A percentile compares a stretch with the other conserved stretches of the same genome.
These are phyloP conservation scores for Dendrothele bispora DNA, from an alignment of 768 basidiomycete species.

Conservation along the genomic window DNA sequence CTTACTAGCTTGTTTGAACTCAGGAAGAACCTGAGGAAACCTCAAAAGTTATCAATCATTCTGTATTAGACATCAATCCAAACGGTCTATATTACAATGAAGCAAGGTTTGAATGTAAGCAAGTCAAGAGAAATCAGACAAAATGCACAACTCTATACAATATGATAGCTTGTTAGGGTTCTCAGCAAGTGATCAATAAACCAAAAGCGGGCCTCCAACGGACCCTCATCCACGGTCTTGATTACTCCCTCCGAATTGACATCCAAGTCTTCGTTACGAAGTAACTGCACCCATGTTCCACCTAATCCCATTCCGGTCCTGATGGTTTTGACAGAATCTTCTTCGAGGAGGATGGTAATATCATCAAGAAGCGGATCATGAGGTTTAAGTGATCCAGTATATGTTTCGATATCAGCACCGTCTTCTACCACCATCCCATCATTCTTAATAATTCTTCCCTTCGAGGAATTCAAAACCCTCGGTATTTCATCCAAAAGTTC, in stretches of 20 bases:
- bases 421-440: slow-evolving; percentile 2
- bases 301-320: slow-evolving; percentile 58
- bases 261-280: slow-evolving; percentile 29
- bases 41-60: too few relatives aligned
- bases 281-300: slow-evolving; percentile 71
- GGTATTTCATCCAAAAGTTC: slow-evolving; percentile 7
- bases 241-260: slow-evolving; percentile 11
- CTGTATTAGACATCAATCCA: too few relatives aligned
- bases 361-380: slow-evolving; percentile 57
- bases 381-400: slow-evolving; percentile 14
- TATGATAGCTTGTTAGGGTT: slow-evolving; percentile 54
- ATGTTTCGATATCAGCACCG: not conserved
- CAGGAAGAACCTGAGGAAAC: too few relatives aligned
- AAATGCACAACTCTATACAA: too few relatives aligned
- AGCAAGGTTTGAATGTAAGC: too few relatives aligned
- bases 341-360: slow-evolving; percentile 59
- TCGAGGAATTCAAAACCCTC: slow-evolving; percentile 8
- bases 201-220: slow-evolving; percentile 42
- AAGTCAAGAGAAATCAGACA: too few relatives aligned
- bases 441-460: slow-evolving; percentile 6
- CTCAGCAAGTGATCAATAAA: slow-evolving; percentile 58
- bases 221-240: slow-evolving; percentile 23
- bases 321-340: slow-evolving; percentile 40
- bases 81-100: too few relatives aligned
- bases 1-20: too few relatives aligned